Evolutionary conservation across 202 grass and related monocot species (phyloP).

Genomic region (Digitaria exilis): DNA sequence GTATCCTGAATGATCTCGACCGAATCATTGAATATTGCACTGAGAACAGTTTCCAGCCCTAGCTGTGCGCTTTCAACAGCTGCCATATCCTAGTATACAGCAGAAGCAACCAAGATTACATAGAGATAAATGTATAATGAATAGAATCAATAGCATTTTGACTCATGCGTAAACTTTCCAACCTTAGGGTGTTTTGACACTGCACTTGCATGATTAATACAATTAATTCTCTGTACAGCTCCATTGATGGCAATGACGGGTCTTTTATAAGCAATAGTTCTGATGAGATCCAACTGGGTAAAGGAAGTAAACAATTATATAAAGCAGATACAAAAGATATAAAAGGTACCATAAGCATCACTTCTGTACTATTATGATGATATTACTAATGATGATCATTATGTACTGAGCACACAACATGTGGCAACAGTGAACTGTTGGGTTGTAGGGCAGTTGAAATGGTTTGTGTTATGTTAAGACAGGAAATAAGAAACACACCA

Average conservation of each 20-base stretch:
- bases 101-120: too few relatives aligned
- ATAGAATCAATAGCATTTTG: too few relatives aligned
- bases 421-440: not conserved
- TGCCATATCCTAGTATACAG: too few relatives aligned
- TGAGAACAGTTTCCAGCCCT: too few relatives aligned
- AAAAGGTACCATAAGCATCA: not conserved
- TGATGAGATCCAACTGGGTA: constrained; percentile 65
- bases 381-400: not conserved
- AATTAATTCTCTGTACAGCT: constrained; percentile 58
- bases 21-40: too few relatives aligned
- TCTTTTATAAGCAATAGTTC: constrained; percentile 60
- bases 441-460: not conserved
- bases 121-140: too few relatives aligned
- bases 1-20: too few relatives aligned
- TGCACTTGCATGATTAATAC: constrained; percentile 32
- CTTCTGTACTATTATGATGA: not conserved
- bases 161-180: too few relatives aligned
- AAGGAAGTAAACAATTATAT: constrained; percentile 5
- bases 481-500: constrained; percentile 48
- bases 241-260: constrained; percentile 50
- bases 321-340: not conserved
- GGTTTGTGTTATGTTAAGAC: not conserved
- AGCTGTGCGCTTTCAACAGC: too few relatives aligned
- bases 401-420: not conserved
- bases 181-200: too few relatives aligned